Percentiles rank a stretch among this genome's conserved stretches.
phyloP scores from a whole-genome alignment of 2,329 filamentous ascomycete species.

The Cytospora schulzeri region DNA sequence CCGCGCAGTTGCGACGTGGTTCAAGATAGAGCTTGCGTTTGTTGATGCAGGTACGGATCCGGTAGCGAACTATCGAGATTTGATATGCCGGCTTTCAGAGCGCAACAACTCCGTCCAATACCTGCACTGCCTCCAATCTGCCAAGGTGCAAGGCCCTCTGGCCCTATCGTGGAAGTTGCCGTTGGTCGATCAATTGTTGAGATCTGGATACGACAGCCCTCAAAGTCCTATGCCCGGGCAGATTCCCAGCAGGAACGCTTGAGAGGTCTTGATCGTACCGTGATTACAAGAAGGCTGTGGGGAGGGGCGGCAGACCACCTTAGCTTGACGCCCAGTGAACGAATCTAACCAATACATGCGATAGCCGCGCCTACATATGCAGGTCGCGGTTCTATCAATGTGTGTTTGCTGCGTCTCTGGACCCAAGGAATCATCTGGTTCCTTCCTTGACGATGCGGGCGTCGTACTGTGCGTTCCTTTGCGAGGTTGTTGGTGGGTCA shows the following conservation, averaged over 20 bases:
- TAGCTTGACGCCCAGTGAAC: conserved; percentile 3
- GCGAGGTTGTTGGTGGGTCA: conserved; percentile 4
- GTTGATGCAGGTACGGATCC: conserved; percentile 1
- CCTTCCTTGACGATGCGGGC: conserved; percentile 3
- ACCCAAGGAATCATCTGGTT: neutral
- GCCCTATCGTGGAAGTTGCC: neutral
- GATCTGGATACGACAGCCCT: neutral
- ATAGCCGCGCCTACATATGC: conserved; percentile 14
- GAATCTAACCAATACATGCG: neutral
- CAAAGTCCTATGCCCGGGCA: neutral
- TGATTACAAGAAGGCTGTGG: neutral
- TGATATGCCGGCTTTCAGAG: neutral
- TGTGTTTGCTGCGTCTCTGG: neutral
- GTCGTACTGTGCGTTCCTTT: neutral
- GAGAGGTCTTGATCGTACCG: too few relatives aligned
- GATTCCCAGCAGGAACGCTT: neutral
- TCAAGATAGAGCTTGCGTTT: conserved; percentile 3
- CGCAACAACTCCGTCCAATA: neutral
- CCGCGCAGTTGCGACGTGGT: conserved; percentile 8
- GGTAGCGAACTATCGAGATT: neutral
- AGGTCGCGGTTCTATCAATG: conserved; percentile 11
- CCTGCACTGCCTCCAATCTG: neutral
- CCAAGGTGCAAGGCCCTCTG: neutral
- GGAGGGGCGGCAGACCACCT: neutral
- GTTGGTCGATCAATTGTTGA: neutral